Evolutionary conservation across 1,139 yeast genomes (phyloP), one percentile per base, ranked within the genome.

Genomic region (Magnusiomyces paraingens): DNA sequence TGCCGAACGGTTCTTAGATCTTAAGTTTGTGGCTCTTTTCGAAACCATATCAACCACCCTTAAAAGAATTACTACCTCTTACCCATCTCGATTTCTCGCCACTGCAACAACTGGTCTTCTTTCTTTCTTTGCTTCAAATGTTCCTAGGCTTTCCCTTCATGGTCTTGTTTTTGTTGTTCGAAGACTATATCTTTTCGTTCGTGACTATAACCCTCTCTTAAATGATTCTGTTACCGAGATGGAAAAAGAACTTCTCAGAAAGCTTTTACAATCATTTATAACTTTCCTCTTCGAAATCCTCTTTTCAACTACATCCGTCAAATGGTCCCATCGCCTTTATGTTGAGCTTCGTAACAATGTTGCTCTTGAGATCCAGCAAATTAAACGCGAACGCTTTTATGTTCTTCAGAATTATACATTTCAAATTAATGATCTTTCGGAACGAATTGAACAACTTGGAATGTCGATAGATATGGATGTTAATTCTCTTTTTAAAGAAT

Each of bases 11-110:
- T 73, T 73, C 54, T 74, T 75, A 58, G 83, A 81, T 53, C 60
- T 88, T 54, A 80, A 83, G 68, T 72, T 86, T 57, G 86, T 85
- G 66, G 73, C 82, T 43, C 63, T 86, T 12, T 72, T 82, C 54
- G 94, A 87, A 67, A 73, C 86, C 55, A 69, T 85, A 56, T 74
- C 72, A 40, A 73, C 79, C 50, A 77, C 81, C 47, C 66, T 84
- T 62, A 71, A 70, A 57, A 71, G 80, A 53, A 82, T 85, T 58
- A 72, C 76, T 45, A 85, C 95, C 0, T 66, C 77, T 48, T 83
- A 83, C 63, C 96, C 96, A 12, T 85, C 95, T 0, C 77, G 86
- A 57, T 87, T 87, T 64, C 71, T 91, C 53, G 77, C 84, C 1
- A 84, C 86, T 78, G 79, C 82, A 1, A 73, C 83, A 0, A 67